These are phyloP conservation scores for Ensete ventricosum DNA, from an alignment of 176 grass and related monocot species.

Conservation along the genomic window DNA sequence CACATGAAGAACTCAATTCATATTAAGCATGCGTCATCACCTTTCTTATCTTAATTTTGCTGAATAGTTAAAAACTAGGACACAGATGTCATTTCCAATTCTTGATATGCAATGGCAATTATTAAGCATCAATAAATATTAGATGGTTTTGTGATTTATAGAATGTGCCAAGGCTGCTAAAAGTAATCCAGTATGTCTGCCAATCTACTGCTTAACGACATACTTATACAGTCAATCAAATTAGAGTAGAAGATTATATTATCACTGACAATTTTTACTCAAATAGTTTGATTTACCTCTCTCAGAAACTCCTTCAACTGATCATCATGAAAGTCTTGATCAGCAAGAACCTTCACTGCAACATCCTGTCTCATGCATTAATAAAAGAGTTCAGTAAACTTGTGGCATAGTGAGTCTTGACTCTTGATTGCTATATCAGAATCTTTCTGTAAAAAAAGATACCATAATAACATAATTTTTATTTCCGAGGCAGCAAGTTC, in stretches of 20 bases:
- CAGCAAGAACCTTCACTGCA: constrained; percentile 81
- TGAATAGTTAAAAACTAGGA: not conserved
- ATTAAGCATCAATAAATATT: not conserved
- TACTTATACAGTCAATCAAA: not conserved
- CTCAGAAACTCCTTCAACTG: constrained; percentile 81
- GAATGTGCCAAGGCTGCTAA: no score
- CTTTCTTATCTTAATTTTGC: no score
- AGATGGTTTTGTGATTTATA: no score
- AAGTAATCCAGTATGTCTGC: no score
- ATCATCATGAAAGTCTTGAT: constrained; percentile 57
- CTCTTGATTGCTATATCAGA: not conserved
- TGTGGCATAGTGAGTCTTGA: not conserved
- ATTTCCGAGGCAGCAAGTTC: not conserved
- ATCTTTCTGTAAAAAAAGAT: no score
- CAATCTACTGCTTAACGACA: no score
- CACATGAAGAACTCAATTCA: no score
- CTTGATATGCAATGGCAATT: not conserved
- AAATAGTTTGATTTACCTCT: constrained; percentile 36
- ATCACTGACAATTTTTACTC: not conserved
- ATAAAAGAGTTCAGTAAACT: not conserved
- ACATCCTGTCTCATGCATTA: constrained; percentile 48
- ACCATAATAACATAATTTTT: not conserved
- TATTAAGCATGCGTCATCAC: no score
- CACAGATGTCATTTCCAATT: not conserved
- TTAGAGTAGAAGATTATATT: not conserved